Conservation (phyloP, 2,329 filamentous ascomycete genomes). For the Diaporthe velutina region DNA sequence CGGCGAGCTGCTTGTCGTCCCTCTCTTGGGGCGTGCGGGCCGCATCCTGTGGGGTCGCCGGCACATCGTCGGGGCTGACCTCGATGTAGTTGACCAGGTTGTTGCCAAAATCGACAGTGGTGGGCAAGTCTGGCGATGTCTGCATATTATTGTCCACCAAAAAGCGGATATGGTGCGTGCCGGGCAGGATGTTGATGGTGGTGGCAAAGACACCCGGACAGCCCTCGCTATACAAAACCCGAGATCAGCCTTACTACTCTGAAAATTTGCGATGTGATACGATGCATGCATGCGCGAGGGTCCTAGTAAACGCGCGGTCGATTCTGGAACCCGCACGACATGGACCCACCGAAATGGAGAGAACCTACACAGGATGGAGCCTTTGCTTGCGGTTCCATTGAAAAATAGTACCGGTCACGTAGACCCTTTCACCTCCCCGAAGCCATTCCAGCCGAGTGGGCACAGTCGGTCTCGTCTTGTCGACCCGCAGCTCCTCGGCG, state of each 20-base stretch:
- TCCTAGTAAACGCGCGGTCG: slow-evolving; percentile 23
- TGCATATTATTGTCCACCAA: slow-evolving; percentile 95
- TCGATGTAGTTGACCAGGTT: slow-evolving; percentile 99
- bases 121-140: slow-evolving; percentile 87
- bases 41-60: slow-evolving; percentile 49
- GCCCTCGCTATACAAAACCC: slow-evolving; percentile 58
- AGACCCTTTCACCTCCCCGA: slow-evolving; percentile 86
- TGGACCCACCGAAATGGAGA: slow-evolving; percentile 13
- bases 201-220: slow-evolving; percentile 78
- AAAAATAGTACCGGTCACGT: slow-evolving; percentile 97
- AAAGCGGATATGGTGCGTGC: slow-evolving; percentile 97
- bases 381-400: slow-evolving; percentile 97
- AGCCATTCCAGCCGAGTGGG: slow-evolving; percentile 90
- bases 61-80: slow-evolving; percentile 81
- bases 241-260: slow-evolving; percentile 34
- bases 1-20: slow-evolving; percentile 36
- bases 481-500: slow-evolving; percentile 80
- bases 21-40: slow-evolving; percentile 47
- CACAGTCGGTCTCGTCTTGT: slow-evolving; percentile 82
- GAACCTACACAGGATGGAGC: slow-evolving; percentile 84
- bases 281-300: slow-evolving; percentile 27
- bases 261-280: slow-evolving; percentile 29
- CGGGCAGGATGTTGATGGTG: slow-evolving; percentile 85
- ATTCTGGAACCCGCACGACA: slow-evolving; percentile 24
- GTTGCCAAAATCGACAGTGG: slow-evolving; percentile 97